phyloP scores from a whole-genome alignment of 441 rosid genomes.

The Populus hybrid region DNA sequence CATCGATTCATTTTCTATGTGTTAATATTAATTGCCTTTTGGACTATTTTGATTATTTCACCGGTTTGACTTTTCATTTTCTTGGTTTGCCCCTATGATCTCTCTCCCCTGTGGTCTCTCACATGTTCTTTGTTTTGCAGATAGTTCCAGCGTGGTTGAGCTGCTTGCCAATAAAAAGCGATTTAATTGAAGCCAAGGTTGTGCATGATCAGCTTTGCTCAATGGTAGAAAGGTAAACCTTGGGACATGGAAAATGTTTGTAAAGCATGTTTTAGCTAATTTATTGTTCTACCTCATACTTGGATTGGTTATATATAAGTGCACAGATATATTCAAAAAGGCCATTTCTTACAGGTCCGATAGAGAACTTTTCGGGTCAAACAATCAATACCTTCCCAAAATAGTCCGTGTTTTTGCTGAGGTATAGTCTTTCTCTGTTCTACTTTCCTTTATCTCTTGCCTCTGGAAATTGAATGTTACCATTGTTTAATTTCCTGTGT shows the following conservation, averaged over 20 bases:
- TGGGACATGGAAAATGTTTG: background rate
- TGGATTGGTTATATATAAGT: background rate
- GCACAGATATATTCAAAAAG: background rate
- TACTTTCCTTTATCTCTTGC: background rate
- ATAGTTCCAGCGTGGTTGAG: conserved; percentile 97
- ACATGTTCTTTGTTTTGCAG: conserved; percentile 33
- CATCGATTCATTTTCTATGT: background rate
- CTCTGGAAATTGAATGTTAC: background rate
- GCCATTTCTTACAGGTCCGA: conserved; percentile 65
- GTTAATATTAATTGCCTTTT: background rate
- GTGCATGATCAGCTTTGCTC: conserved; percentile 96
- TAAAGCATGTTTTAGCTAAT: background rate
- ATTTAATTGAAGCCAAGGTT: conserved; percentile 92
- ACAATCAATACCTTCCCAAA: conserved; percentile 84
- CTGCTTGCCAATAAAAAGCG: conserved; percentile 89
- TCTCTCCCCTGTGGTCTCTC: background rate
- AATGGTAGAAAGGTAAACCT: conserved; percentile 86
- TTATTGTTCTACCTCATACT: background rate
- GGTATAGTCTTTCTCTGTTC: conserved; percentile 28
- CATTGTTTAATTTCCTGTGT: conserved; percentile 22
- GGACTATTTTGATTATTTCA: background rate
- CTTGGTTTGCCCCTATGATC: background rate
- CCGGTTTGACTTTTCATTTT: background rate
- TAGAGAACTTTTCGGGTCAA: conserved; percentile 76
- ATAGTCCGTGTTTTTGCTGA: conserved; percentile 86